Evolutionary conservation across 2,329 filamentous ascomycete species (phyloP).

Genomic region (Sphaerulina musiva): DNA sequence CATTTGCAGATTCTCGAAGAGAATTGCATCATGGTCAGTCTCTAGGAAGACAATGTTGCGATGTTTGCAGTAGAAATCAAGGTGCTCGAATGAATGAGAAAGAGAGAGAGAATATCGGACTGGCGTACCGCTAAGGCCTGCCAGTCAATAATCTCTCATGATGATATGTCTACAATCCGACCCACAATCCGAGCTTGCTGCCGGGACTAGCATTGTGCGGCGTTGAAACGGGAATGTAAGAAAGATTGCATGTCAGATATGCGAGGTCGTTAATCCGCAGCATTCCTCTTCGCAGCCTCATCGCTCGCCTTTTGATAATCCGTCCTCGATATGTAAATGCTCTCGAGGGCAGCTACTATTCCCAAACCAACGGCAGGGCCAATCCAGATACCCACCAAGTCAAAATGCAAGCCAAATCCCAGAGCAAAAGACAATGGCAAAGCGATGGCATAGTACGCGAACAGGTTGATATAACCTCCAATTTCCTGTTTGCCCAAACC

Average conservation of each 20-base stretch:
- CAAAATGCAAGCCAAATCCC: constrained; percentile 71
- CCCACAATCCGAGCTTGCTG: too few relatives aligned
- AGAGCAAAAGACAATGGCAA: constrained; percentile 75
- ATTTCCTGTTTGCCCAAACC: constrained; percentile 84
- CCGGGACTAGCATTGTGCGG: too few relatives aligned
- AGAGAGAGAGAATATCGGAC: too few relatives aligned
- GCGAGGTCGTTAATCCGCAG: not conserved
- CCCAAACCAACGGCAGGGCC: constrained; percentile 57
- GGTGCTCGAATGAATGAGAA: too few relatives aligned
- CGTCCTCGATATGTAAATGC: constrained; percentile 49
- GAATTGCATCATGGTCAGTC: constrained; percentile 11
- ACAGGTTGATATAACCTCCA: constrained; percentile 80
- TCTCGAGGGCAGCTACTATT: constrained; percentile 53
- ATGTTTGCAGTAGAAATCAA: too few relatives aligned
- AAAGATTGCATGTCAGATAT: too few relatives aligned
- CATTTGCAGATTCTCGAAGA: constrained; percentile 6
- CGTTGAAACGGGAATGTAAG: too few relatives aligned
- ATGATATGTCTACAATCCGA: too few relatives aligned
- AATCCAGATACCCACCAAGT: constrained; percentile 72
- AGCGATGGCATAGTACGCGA: constrained; percentile 78
- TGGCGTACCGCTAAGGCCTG: too few relatives aligned
- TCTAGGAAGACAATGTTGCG: not conserved
- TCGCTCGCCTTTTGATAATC: constrained; percentile 56
- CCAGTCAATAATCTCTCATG: too few relatives aligned
- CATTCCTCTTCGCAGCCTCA: constrained; percentile 53